Base-by-base conservation (phyloP, 768 basidiomycete genomes). In the Boletus reticulatus region DNA sequence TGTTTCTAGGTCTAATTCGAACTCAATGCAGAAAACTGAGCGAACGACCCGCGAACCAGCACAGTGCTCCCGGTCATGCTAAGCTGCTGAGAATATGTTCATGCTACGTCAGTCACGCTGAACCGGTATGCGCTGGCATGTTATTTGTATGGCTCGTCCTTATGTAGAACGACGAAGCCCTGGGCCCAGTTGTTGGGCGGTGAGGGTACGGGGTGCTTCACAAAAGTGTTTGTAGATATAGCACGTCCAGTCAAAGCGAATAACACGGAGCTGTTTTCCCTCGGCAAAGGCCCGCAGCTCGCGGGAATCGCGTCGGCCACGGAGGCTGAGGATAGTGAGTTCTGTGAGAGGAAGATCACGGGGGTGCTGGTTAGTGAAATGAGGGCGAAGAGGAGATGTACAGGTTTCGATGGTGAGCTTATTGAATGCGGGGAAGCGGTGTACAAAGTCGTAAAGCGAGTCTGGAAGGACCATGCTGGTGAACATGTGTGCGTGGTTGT, bases 171-270 rank as follows among this genome's bases (percentile, higher is more conserved):
- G 50, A 56, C 57, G 41, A 63, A 52, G 16, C 52, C 59, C n/a
- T 56, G 64, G 22, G 38, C 53, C 64, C 52, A 59, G 47, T 58
- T 62, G 54, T 54, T 61, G 20, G 41, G 48, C 1, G 43, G 46
- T 2, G 44, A 36, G 1, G 36, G 43, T 9, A 19, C 16, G 24
- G 43, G 50, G 32, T 34, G 12, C 32, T 22, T 60, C 56, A 6
- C 43, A 60, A 59, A 62, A 71, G 43, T 62, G 62, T 17, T 67
- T 67, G 61, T 77, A 72, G 17, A 77, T 71, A 41, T 75, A 72
- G n/a, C 74, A 74, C 1, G 71, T 74, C 64, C 71, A 75, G 61
- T 80, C 79, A 45, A 80, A 69, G 47, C 72, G 73, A n/a, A 81
- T 65, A 19, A 69, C 66, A 14, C 69, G 73, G 19, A 80, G 69